Conservation (phyloP, 2,329 filamentous ascomycete species). For the Exophiala spinifera region DNA sequence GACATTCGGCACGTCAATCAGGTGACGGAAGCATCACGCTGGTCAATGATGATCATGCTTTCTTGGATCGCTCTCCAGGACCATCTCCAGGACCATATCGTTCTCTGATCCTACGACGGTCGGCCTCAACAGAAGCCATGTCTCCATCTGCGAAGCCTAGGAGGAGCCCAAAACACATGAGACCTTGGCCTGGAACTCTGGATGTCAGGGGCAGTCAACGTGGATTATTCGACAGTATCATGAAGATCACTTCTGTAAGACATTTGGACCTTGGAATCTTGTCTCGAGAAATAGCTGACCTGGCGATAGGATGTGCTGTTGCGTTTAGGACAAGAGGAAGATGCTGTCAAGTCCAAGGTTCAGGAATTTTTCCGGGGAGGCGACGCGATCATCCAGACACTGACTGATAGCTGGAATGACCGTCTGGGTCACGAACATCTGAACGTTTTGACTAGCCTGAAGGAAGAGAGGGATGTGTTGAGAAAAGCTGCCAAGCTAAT, state of each 20-base stretch:
- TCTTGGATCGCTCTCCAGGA: slow-evolving; percentile 3
- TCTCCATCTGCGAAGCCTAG: neutral
- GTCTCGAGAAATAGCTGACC: slow-evolving; percentile 1
- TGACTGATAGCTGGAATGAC: slow-evolving; percentile 20
- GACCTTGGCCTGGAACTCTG: neutral
- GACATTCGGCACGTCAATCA: neutral
- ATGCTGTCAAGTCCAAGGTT: slow-evolving; percentile 14
- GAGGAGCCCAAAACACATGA: no score
- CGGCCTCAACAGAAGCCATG: slow-evolving; percentile 10
- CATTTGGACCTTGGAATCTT: neutral
- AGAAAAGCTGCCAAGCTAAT: slow-evolving; percentile 10
- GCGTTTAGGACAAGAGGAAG: slow-evolving; percentile 22
- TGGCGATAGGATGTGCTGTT: slow-evolving; percentile 17
- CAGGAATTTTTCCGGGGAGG: slow-evolving; percentile 10
- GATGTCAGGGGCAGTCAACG: slow-evolving; percentile 14
- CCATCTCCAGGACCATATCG: slow-evolving; percentile 5
- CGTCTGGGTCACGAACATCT: slow-evolving; percentile 15
- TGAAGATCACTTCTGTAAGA: slow-evolving; percentile 19
- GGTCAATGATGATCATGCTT: slow-evolving; percentile 9
- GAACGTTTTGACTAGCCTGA: slow-evolving; percentile 1
- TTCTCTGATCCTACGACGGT: slow-evolving; percentile 7
- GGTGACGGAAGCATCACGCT: slow-evolving; percentile 14
- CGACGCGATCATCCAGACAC: slow-evolving; percentile 9
- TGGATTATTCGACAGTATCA: slow-evolving; percentile 13
- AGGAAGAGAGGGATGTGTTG: slow-evolving; percentile 11